These are phyloP conservation scores for Avicennia marina DNA, from an alignment of 257 asterid genomes.

Conservation along the genomic window DNA sequence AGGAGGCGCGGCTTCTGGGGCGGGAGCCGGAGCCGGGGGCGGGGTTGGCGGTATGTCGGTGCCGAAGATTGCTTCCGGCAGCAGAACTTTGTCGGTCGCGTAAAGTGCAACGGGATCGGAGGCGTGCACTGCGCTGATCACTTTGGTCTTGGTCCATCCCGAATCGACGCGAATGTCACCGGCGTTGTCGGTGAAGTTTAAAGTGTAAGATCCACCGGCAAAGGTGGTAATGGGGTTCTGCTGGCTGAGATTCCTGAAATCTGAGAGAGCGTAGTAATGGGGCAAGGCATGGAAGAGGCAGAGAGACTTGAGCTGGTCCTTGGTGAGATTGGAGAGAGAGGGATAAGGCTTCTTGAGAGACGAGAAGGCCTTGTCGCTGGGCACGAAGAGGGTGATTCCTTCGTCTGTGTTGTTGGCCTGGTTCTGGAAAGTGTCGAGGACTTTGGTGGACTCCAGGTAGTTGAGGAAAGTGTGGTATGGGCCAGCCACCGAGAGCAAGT, in stretches of 20 bases:
- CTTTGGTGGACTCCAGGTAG: slow-evolving; percentile 55
- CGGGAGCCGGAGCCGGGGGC: slow-evolving; percentile 79
- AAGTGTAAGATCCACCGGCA: slow-evolving; percentile 49
- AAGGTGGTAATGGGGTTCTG: slow-evolving; percentile 54
- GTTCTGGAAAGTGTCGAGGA: slow-evolving; percentile 62
- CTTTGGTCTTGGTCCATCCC: slow-evolving; percentile 68
- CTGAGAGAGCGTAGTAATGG: slow-evolving; percentile 62
- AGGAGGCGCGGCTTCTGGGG: slow-evolving; percentile 23
- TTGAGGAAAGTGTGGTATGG: slow-evolving; percentile 71
- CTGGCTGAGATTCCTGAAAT: slow-evolving; percentile 71
- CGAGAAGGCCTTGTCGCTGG: slow-evolving; percentile 57
- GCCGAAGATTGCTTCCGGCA: slow-evolving; percentile 78
- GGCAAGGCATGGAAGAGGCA: slow-evolving; percentile 75
- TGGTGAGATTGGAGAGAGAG: slow-evolving; percentile 56
- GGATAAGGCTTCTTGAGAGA: slow-evolving; percentile 40
- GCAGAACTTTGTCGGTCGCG: slow-evolving; percentile 61
- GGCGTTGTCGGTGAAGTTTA: slow-evolving; percentile 57
- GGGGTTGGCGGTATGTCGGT: slow-evolving; percentile 81
- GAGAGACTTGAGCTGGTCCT: slow-evolving; percentile 58
- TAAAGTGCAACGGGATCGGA: slow-evolving; percentile 71
- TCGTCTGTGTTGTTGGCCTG: slow-evolving; percentile 71
- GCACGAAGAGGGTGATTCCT: slow-evolving; percentile 80
- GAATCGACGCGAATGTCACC: slow-evolving; percentile 55
- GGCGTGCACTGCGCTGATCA: slow-evolving; percentile 68
- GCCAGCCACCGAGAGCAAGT: slow-evolving; percentile 69